Conservation (phyloP, 805 yeast genomes). For the Candida montana region DNA sequence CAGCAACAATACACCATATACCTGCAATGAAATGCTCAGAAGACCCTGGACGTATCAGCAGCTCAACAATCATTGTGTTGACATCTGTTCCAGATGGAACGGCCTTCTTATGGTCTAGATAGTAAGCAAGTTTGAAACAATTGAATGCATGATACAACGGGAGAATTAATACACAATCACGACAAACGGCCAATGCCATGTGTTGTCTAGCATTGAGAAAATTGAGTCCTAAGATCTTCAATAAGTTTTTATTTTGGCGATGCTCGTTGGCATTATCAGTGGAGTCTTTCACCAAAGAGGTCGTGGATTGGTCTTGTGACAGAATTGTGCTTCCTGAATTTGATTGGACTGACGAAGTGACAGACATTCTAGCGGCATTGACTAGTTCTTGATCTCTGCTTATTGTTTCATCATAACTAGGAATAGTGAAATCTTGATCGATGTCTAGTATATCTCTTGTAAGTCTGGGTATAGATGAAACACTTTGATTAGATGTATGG, state of each 20-base stretch:
- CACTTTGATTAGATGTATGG: background rate
- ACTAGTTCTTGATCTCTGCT: slow-evolving; percentile 4
- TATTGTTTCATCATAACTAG: slow-evolving; percentile 13
- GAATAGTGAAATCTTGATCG: slow-evolving; percentile 7
- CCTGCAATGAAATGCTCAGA: slow-evolving; percentile 80
- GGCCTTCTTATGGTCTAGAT: slow-evolving; percentile 1
- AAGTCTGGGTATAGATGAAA: background rate
- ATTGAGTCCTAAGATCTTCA: slow-evolving; percentile 62
- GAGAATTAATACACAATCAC: slow-evolving; percentile 71
- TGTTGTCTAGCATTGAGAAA: slow-evolving; percentile 74
- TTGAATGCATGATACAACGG: slow-evolving; percentile 50
- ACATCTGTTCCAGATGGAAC: slow-evolving; percentile 1
- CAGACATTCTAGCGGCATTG: slow-evolving; percentile 5
- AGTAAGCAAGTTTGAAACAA: slow-evolving; percentile 29
- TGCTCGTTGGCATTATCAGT: slow-evolving; percentile 7
- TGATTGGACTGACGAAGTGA: slow-evolving; percentile 4
- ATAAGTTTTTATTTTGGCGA: slow-evolving; percentile 10
- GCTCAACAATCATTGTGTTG: background rate
- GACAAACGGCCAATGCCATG: slow-evolving; percentile 65
- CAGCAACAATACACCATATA: slow-evolving; percentile 89
- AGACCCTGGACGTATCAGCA: slow-evolving; percentile 54
- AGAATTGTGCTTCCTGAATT: background rate
- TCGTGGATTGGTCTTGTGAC: background rate
- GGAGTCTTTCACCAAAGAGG: background rate
- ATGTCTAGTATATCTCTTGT: background rate